Percentiles rank a stretch among this genome's conserved stretches.
phyloP scores from a whole-genome alignment of 179 eudicot genomes.

The Pouteria campechiana region DNA sequence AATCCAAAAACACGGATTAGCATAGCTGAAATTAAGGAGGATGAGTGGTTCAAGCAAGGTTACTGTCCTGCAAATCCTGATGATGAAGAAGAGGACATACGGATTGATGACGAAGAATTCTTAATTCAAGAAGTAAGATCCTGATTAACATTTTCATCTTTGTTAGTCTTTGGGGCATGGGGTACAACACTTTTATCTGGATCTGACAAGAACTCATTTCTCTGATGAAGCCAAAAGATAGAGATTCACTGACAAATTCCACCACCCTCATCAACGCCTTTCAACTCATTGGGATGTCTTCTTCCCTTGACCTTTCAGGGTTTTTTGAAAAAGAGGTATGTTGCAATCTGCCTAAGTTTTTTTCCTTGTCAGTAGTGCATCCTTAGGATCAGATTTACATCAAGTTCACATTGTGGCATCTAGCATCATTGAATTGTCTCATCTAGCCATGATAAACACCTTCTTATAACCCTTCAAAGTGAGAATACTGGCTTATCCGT shows the following conservation, averaged over 20 bases:
- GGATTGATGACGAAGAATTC: slow-evolving; percentile 44
- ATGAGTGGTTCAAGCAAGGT: slow-evolving; percentile 71
- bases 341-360: too few species aligned
- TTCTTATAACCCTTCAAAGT: too few species aligned
- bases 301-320: slow-evolving; percentile 88
- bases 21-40: slow-evolving; percentile 57
- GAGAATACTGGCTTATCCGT: too few species aligned
- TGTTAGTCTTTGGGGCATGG: background rate
- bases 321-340: slow-evolving; percentile 88
- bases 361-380: too few species aligned
- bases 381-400: too few species aligned
- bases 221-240: slow-evolving; percentile 31
- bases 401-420: too few species aligned
- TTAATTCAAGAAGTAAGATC: slow-evolving; percentile 34
- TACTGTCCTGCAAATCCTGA: slow-evolving; percentile 44
- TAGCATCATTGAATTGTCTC: too few species aligned
- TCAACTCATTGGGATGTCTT: slow-evolving; percentile 95
- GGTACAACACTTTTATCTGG: too few species aligned
- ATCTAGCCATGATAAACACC: too few species aligned
- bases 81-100: slow-evolving; percentile 47
- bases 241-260: slow-evolving; percentile 37
- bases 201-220: too few species aligned
- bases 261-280: slow-evolving; percentile 78
- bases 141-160: background rate
- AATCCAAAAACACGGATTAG: slow-evolving; percentile 66